A percentile compares a stretch with the other conserved stretches of the same genome.
Conservation (phyloP, 768 basidiomycete species). For the Baorangia bicolor region DNA sequence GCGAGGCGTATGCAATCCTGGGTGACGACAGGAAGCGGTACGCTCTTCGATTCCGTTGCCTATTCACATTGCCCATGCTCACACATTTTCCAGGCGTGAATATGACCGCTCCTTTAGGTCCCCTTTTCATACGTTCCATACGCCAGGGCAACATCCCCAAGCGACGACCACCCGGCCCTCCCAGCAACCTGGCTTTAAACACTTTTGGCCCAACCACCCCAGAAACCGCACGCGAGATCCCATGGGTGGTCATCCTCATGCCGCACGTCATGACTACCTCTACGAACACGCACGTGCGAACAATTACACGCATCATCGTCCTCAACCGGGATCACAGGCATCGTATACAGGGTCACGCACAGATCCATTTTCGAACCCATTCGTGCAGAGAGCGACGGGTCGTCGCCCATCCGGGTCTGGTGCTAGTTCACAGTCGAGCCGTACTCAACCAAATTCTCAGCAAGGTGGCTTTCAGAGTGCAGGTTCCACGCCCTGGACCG, state of each 20-base stretch:
- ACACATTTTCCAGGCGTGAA: conserved; percentile 25
- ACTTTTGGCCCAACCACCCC: conserved; percentile 28
- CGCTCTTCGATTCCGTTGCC: background rate
- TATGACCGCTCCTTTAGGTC: conserved; percentile 28
- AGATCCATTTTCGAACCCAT: conserved; percentile 26
- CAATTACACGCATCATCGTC: background rate
- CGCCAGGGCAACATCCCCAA: conserved; percentile 27
- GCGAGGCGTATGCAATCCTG: conserved; percentile 47
- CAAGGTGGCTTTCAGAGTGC: conserved; percentile 4
- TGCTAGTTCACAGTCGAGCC: background rate
- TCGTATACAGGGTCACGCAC: conserved; percentile 3
- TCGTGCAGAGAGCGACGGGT: conserved; percentile 31
- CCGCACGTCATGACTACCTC: conserved; percentile 9
- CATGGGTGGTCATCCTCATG: conserved; percentile 5
- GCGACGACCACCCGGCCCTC: conserved; percentile 29
- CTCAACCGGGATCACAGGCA: conserved; percentile 1
- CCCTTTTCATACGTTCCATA: conserved; percentile 5
- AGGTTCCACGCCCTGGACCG: conserved; percentile 1
- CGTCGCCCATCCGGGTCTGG: conserved; percentile 2
- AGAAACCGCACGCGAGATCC: conserved; percentile 19
- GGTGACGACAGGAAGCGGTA: conserved; percentile 47
- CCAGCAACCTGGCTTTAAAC: conserved; percentile 24
- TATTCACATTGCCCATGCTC: background rate
- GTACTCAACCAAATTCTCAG: background rate
- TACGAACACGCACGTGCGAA: conserved; percentile 7